These are phyloP conservation scores for Lentinula lateritia DNA, from an alignment of 768 basidiomycete species.

Conservation along the genomic window DNA sequence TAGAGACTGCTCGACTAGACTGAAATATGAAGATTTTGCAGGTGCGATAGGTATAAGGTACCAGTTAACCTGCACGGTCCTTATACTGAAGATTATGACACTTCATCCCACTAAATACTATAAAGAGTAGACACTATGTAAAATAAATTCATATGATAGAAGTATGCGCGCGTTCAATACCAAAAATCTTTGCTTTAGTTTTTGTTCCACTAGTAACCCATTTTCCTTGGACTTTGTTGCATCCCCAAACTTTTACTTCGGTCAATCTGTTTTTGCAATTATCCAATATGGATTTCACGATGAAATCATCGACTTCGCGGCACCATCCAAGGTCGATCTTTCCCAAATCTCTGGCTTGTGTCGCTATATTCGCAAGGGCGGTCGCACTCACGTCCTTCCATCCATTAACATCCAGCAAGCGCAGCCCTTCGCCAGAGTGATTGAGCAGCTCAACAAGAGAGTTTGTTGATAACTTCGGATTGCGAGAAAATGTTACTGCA, in stretches of 20 bases:
- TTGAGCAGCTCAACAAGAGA: conserved; percentile 59
- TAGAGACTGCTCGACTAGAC: too few relatives aligned
- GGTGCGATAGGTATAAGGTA: too few relatives aligned
- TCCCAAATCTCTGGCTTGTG: conserved; percentile 31
- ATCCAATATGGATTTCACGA: conserved; percentile 63
- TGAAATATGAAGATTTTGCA: too few relatives aligned
- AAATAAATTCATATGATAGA: neutral
- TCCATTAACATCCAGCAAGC: conserved; percentile 68
- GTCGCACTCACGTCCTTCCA: conserved; percentile 60
- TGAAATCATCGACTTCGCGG: conserved; percentile 75
- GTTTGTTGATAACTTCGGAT: conserved; percentile 41
- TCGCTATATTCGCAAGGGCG: conserved; percentile 29
- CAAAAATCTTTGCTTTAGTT: conserved; percentile 6
- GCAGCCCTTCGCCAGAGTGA: conserved; percentile 59
- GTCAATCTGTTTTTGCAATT: conserved; percentile 30
- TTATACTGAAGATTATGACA: too few relatives aligned
- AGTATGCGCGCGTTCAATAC: neutral
- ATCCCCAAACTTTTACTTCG: conserved; percentile 53
- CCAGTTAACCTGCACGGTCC: too few relatives aligned
- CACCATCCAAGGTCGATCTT: conserved; percentile 84
- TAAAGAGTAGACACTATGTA: too few relatives aligned
- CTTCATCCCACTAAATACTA: too few relatives aligned
- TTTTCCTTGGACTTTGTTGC: conserved; percentile 32
- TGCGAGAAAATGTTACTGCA: conserved; percentile 58
- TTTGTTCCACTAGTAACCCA: conserved; percentile 7